Conservation (phyloP, 805 yeast species). For the Yarrowia keelungensis region DNA sequence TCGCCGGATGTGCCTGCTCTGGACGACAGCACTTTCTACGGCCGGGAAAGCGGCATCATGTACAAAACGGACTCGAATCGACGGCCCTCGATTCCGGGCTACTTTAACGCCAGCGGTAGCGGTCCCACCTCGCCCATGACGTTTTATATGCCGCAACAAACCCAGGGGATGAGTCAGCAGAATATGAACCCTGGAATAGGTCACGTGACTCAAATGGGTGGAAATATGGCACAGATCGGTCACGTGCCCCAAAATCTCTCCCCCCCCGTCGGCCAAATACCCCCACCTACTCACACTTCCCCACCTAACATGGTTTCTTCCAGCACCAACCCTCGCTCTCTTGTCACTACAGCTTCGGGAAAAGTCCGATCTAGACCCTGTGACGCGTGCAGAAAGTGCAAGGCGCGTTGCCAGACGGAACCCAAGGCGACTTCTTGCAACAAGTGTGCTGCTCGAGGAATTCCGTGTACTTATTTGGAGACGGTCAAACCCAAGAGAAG, state of each 20-base stretch:
- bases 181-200: neutral
- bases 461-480: conserved; percentile 68
- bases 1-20: conserved; percentile 29
- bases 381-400: conserved; percentile 82
- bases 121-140: conserved; percentile 11
- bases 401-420: conserved; percentile 77
- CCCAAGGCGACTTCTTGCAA: conserved; percentile 62
- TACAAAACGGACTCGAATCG: conserved; percentile 10
- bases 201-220: too few relatives aligned
- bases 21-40: conserved; percentile 24
- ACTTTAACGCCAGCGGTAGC: neutral
- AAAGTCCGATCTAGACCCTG: conserved; percentile 61
- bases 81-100: conserved; percentile 38
- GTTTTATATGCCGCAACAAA: neutral
- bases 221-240: too few relatives aligned
- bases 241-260: too few relatives aligned
- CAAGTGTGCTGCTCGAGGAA: conserved; percentile 75
- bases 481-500: conserved; percentile 2
- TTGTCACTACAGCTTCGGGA: conserved; percentile 28
- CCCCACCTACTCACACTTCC: neutral
- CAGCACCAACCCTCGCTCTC: neutral
- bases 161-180: neutral
- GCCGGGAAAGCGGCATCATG: conserved; percentile 23
- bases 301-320: conserved; percentile 17
- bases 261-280: too few relatives aligned